These are phyloP conservation scores for Venturiaceae sp. DNA, from an alignment of 2,329 filamentous ascomycete species.

Conservation along the genomic window DNA sequence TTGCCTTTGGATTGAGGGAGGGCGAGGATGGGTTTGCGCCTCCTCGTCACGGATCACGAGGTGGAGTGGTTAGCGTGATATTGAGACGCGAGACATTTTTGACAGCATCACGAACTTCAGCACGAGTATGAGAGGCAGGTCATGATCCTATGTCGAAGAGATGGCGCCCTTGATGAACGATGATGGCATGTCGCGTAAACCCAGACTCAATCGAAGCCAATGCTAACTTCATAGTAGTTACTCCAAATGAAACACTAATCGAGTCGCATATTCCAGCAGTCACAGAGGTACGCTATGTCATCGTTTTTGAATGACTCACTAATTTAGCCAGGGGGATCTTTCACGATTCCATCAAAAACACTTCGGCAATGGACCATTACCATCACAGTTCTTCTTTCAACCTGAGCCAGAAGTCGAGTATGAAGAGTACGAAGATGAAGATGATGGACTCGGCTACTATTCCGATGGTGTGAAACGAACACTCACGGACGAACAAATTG, in stretches of 20 bases:
- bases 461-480: slow-evolving; percentile 79
- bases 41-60: neutral
- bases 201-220: no score
- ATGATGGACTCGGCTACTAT: slow-evolving; percentile 73
- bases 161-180: neutral
- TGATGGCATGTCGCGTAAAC: neutral
- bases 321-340: slow-evolving; percentile 28
- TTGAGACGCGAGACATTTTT: neutral
- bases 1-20: neutral
- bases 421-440: slow-evolving; percentile 30
- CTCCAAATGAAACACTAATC: neutral
- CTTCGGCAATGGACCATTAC: slow-evolving; percentile 27
- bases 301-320: neutral
- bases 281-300: neutral
- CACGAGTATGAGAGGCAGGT: no score
- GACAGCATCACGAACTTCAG: neutral
- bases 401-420: neutral
- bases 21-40: neutral
- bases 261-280: neutral
- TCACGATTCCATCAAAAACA: slow-evolving; percentile 31
- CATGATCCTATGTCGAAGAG: no score
- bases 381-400: slow-evolving; percentile 1
- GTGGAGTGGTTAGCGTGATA: neutral
- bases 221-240: neutral
- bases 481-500: slow-evolving; percentile 82